Conservation (phyloP, 306 rosid species). For the Inga laurina region DNA sequence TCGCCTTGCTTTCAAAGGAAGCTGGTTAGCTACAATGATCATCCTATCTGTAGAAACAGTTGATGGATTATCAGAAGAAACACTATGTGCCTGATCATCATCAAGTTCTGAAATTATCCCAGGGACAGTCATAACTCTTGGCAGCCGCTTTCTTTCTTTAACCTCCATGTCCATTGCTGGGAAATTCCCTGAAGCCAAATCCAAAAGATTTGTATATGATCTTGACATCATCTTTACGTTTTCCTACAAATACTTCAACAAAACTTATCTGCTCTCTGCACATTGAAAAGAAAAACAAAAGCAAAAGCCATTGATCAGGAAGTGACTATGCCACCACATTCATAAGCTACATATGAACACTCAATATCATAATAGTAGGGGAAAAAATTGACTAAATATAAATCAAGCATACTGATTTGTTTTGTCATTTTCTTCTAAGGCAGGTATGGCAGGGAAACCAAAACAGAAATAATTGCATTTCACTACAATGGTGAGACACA, state of each 20-base stretch:
- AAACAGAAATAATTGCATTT: neutral
- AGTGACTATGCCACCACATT: constrained; percentile 24
- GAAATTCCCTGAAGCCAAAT: constrained; percentile 86
- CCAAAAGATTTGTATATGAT: constrained; percentile 76
- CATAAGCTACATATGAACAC: constrained; percentile 8
- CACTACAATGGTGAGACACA: constrained; percentile 30
- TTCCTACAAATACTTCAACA: constrained; percentile 35
- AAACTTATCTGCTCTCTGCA: constrained; percentile 34
- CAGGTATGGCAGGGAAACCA: neutral
- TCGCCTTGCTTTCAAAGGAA: constrained; percentile 70
- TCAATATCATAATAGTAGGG: neutral
- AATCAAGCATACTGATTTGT: constrained; percentile 29
- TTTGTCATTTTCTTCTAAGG: neutral
- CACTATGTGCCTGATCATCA: constrained; percentile 68
- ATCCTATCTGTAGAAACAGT: constrained; percentile 59
- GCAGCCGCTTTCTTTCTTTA: constrained; percentile 59
- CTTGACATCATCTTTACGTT: constrained; percentile 65
- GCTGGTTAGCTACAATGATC: constrained; percentile 82
- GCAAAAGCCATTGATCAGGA: constrained; percentile 9
- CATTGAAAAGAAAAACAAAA: constrained; percentile 13
- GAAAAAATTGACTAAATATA: constrained; percentile 1
- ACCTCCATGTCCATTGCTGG: constrained; percentile 50
- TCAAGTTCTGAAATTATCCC: constrained; percentile 63
- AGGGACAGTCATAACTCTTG: constrained; percentile 69
- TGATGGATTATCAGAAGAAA: constrained; percentile 68